Evolutionary conservation across 225 moss, liverwort and hornwort genomes (phyloP).

Genomic region (Bryoerythrophyllum caledonicum): DNA sequence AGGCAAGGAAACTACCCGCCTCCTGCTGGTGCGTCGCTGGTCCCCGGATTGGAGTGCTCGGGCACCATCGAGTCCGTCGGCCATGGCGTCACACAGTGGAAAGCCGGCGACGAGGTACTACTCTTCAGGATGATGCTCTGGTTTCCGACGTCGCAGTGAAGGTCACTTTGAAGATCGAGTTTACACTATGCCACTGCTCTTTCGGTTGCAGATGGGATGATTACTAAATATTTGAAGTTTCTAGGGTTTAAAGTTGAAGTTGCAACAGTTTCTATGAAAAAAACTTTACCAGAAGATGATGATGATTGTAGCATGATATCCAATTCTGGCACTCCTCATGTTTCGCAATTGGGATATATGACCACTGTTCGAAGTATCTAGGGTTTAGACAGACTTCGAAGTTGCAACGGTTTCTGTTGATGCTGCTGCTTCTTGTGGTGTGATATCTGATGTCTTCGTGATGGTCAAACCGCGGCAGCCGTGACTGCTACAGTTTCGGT

Average conservation of each 20-base stretch:
- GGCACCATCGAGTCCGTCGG: conserved; percentile 67
- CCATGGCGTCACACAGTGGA: conserved; percentile 69
- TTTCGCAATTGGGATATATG: too few relatives aligned
- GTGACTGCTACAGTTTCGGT: too few relatives aligned
- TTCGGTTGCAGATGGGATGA: background rate
- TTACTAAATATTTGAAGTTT: background rate
- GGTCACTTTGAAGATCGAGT: background rate
- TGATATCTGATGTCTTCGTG: too few relatives aligned
- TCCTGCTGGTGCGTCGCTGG: conserved; percentile 55
- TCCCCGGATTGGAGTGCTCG: conserved; percentile 79
- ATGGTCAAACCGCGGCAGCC: too few relatives aligned
- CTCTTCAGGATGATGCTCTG: background rate
- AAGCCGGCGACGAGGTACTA: conserved; percentile 70
- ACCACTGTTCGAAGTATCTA: background rate
- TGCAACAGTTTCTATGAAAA: background rate
- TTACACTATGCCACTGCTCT: background rate
- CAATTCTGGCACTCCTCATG: too few relatives aligned
- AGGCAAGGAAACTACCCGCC: conserved; percentile 62
- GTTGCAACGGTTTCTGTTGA: background rate
- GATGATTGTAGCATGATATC: too few relatives aligned
- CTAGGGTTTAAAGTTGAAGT: background rate
- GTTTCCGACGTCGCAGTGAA: background rate
- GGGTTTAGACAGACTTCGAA: background rate
- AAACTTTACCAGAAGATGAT: too few relatives aligned
- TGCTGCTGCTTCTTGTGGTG: too few relatives aligned